Conservation (phyloP, 352 stramenopile genomes). For the Globisporangium cylindrosporum region DNA sequence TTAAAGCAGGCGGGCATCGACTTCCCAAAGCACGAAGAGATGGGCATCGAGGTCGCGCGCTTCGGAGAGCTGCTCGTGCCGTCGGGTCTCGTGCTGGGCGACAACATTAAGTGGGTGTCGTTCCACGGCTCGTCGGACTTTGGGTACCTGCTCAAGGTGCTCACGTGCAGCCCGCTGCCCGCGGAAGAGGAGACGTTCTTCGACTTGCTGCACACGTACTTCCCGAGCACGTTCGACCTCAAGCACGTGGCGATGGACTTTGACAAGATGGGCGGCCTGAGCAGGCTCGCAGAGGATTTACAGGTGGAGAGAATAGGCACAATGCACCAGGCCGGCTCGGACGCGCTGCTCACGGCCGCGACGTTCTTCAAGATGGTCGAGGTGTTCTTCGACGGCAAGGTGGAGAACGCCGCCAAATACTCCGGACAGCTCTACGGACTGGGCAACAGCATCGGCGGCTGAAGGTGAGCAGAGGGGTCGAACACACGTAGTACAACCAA, state of each 20-base stretch:
- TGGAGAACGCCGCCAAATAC: constrained; percentile 83
- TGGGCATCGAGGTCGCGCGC: constrained; percentile 95
- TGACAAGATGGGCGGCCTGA: constrained; percentile 97
- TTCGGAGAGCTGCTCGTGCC: constrained; percentile 98
- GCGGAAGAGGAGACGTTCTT: constrained; percentile 94
- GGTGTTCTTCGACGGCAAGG: constrained; percentile 84
- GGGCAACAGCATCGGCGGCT: constrained; percentile 56
- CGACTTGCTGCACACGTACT: constrained; percentile 97
- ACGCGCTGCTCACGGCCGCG: constrained; percentile 95
- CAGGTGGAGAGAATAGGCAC: constrained; percentile 97
- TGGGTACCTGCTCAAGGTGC: constrained; percentile 97
- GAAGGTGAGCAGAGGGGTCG: constrained; percentile 20
- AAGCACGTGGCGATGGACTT: constrained; percentile 98
- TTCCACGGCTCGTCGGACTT: constrained; percentile 99
- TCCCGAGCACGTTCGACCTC: constrained; percentile 98
- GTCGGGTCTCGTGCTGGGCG: constrained; percentile 96
- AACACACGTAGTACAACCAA: neutral
- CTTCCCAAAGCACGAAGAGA: constrained; percentile 94
- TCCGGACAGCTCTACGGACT: constrained; percentile 84
- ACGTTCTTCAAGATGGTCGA: constrained; percentile 93
- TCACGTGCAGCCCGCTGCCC: constrained; percentile 89
- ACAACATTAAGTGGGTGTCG: constrained; percentile 98
- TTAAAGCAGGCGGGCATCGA: constrained; percentile 97
- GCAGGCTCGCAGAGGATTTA: constrained; percentile 95
- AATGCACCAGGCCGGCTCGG: constrained; percentile 98